Base-by-base conservation (phyloP, 2,329 filamentous ascomycete species). In the Sclerotinia trifoliorum region DNA sequence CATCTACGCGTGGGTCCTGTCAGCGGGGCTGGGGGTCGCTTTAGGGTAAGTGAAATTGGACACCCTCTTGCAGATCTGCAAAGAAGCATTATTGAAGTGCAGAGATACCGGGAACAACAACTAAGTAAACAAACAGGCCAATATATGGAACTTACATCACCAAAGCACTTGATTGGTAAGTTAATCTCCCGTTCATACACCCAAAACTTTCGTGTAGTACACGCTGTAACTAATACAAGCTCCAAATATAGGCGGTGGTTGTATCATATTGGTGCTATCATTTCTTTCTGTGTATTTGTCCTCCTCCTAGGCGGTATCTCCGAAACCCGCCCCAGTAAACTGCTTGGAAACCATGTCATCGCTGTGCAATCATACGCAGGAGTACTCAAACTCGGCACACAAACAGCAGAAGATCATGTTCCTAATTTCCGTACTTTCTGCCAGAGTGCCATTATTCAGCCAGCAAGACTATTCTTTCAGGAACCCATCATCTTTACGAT, bases 401-500 rank as follows among this genome's bases (percentile, higher is more conserved):
- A 69, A 32, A 81, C 81, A 63, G 79, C 80, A 15, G 52, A 57
- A 17, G 81, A 82, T 68, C 73, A 77, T 26, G 74, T 77, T 4
- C 80, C 80, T 0, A 73, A 79, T 60, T 62, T 80, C 52, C 75
- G 71, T 11, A 76, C 75, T 1, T 81, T 83, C 65, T 70, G 78
- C 17, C 77, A 77, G 52, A 74, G 79, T 5, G 77, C 79, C n/a
- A 76, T 83, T 48, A 71, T 79, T 63, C 75, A 80, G n/a, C 81
- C 81, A 3, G 70, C 80, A 2, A 75, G 75, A 8, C 77, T 84
- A 8, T 79, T 83, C 67, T 78, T 80, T 71, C 81, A 79, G 2
- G 82, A 84, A 65, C 82, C 82, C 1, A 80, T 84, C 51, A 79
- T 84, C 39, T 78, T 80, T 49, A 73, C 80, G 19, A 77, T 81